Base-by-base conservation (phyloP, 345 rosid species). In the Citrus mangshanensis region DNA sequence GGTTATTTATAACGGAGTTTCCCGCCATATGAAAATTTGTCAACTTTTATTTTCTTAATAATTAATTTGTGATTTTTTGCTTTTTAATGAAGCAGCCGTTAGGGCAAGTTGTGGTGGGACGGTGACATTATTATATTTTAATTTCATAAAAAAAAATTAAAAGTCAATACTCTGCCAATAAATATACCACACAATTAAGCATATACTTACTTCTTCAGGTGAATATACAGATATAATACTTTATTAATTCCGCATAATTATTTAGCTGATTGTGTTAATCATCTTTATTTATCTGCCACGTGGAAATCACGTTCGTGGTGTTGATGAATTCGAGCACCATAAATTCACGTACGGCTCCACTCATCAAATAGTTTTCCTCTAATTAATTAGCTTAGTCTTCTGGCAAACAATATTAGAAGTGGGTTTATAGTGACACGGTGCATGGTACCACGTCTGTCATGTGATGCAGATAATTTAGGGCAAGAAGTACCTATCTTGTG, bases 1-100 rank as follows among this genome's bases (percentile, higher is more conserved):
- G 59, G 21, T 76, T 81, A 79, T 85, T 85, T 87, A 85, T 85
- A 80, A 77, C 34, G 34, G 73, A 3, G 70, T 7, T 80, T 81
- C 81, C 86, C 83, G 78, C 78, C 79, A 70, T 28, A 3, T 4
- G 21, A 40, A 54, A 54, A 46, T 28, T 59, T 34, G 80, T 81
- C 80, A 77, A 80, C 82, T 66, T 59, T 65, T 58, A 21, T 19
- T 40, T 55, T 1, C 25, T 63, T 66, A 32, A 42, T n/a, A 12
- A 7, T 7, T 21, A 40, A 13, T 16, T 68, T 69, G 9, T 49
- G 2, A 5, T 34, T 72, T 75, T 72, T 35, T 46, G 4, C 55
- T 55, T 72, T 68, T 54, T 6, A 13, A 13, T 18, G 25, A 68
- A 72, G 79, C 40, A 61, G 81, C 77, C 72, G 78, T 76, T 72